These are phyloP conservation scores for Gloeophyllum trabeum DNA, from an alignment of 768 basidiomycete species.

Conservation along the genomic window DNA sequence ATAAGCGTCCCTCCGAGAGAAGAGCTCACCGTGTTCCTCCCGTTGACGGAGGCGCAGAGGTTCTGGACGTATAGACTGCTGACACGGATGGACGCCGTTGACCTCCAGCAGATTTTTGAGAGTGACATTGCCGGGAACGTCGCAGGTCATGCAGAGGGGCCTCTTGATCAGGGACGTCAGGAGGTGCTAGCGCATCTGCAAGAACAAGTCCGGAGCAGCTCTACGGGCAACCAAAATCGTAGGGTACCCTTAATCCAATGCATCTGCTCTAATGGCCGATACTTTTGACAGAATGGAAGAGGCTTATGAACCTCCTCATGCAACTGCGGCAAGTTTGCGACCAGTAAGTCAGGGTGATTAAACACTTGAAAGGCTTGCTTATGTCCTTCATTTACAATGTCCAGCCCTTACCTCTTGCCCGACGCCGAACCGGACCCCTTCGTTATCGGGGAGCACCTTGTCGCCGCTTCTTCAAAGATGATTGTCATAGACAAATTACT, in stretches of 20 bases:
- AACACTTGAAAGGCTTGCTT: background rate
- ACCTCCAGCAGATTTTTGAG: constrained; percentile 37
- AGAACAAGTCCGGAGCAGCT: constrained; percentile 19
- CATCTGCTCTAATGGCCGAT: too few relatives aligned
- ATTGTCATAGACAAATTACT: constrained; percentile 50
- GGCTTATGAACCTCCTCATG: constrained; percentile 59
- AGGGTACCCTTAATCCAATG: constrained; percentile 2
- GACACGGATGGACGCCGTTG: constrained; percentile 36
- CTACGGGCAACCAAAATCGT: background rate
- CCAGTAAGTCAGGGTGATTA: constrained; percentile 44
- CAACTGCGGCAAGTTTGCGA: constrained; percentile 64
- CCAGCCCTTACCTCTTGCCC: constrained; percentile 42
- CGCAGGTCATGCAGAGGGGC: constrained; percentile 14
- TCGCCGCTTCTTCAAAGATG: constrained; percentile 44
- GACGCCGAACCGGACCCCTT: constrained; percentile 39
- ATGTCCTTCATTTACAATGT: constrained; percentile 4
- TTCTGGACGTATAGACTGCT: constrained; percentile 53
- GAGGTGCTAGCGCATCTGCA: constrained; percentile 29
- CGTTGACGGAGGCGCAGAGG: constrained; percentile 45
- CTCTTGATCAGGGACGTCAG: constrained; percentile 22
- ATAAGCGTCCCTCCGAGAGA: constrained; percentile 42
- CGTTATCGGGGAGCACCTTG: constrained; percentile 40
- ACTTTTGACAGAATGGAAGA: constrained; percentile 33
- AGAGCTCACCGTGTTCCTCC: constrained; percentile 44
- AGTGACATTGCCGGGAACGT: constrained; percentile 1